Percentiles rank a stretch among this genome's conserved stretches.
Evolutionary conservation across 768 basidiomycete genomes (phyloP).

Genomic region (Tylopilus intermedius): DNA sequence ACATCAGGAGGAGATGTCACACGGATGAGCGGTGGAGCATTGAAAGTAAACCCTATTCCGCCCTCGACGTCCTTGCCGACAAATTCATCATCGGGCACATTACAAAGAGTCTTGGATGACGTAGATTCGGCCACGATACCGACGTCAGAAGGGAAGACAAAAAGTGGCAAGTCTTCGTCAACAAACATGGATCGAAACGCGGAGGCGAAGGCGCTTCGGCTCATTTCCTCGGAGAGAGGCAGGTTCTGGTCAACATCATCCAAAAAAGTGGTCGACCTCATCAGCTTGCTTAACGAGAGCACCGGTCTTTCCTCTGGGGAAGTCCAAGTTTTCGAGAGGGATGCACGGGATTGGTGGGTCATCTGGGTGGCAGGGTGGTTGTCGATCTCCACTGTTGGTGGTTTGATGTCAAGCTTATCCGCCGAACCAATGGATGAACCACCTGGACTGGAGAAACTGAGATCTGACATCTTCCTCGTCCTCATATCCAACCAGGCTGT

Average conservation of each 20-base stretch:
- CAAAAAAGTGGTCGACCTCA: constrained; percentile 70
- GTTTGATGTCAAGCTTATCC: constrained; percentile 37
- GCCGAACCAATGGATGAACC: constrained; percentile 54
- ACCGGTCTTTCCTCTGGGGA: constrained; percentile 39
- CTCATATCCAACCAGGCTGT: constrained; percentile 62
- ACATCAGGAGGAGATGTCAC: constrained; percentile 25
- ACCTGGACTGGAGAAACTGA: constrained; percentile 37
- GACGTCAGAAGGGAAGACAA: constrained; percentile 43
- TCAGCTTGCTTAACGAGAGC: constrained; percentile 27
- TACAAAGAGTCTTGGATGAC: constrained; percentile 30
- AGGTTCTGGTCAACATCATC: constrained; percentile 53
- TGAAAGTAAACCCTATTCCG: constrained; percentile 73
- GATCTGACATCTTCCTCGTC: constrained; percentile 61
- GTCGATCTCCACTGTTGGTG: constrained; percentile 9
- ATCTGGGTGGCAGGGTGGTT: constrained; percentile 14
- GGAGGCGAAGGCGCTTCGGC: constrained; percentile 56
- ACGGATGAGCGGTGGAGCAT: constrained; percentile 43
- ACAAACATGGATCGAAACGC: constrained; percentile 46
- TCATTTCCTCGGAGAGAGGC: constrained; percentile 44
- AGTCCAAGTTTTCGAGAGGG: constrained; percentile 71
- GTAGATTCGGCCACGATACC: constrained; percentile 37
- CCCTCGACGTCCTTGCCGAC: constrained; percentile 56
- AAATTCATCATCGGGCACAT: constrained; percentile 46
- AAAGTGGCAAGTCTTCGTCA: constrained; percentile 45
- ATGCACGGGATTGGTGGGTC: constrained; percentile 33